phyloP scores from a whole-genome alignment of 2,329 filamentous ascomycete genomes.

The Talaromyces pinophilus region DNA sequence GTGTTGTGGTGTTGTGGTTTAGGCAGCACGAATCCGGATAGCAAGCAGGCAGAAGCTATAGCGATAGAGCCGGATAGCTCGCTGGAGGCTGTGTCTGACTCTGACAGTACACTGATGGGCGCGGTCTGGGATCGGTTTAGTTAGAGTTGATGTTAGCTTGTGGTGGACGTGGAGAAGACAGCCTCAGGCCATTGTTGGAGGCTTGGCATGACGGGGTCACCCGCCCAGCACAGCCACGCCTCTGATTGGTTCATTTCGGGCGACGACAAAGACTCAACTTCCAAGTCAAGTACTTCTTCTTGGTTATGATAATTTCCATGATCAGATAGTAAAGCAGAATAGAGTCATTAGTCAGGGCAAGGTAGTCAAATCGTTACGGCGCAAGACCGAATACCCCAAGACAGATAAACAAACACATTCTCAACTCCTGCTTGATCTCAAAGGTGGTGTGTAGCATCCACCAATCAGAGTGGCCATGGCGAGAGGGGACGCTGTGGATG shows the following conservation, averaged over 20 bases:
- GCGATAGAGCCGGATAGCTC: background rate
- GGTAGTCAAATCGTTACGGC: background rate
- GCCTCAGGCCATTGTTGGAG: constrained; percentile 5
- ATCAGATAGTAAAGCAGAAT: background rate
- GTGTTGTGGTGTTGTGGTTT: background rate
- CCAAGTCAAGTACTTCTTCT: background rate
- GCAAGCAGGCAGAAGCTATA: constrained; percentile 1
- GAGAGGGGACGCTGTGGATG: background rate
- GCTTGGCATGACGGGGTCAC: constrained; percentile 6
- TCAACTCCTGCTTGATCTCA: background rate
- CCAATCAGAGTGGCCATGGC: constrained; percentile 4
- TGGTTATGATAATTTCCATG: background rate
- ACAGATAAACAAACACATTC: background rate
- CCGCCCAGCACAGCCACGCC: constrained; percentile 9
- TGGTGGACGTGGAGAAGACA: background rate
- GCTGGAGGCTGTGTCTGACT: background rate
- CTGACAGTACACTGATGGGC: background rate
- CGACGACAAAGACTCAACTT: background rate
- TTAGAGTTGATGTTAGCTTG: constrained; percentile 1
- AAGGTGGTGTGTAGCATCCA: constrained; percentile 15
- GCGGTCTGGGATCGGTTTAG: background rate
- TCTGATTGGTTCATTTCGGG: background rate
- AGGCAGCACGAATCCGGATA: constrained; percentile 3
- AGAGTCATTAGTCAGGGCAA: background rate
- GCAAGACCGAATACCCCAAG: background rate